phyloP scores from a whole-genome alignment of 306 rosid genomes.

The Potentilla sterilis region DNA sequence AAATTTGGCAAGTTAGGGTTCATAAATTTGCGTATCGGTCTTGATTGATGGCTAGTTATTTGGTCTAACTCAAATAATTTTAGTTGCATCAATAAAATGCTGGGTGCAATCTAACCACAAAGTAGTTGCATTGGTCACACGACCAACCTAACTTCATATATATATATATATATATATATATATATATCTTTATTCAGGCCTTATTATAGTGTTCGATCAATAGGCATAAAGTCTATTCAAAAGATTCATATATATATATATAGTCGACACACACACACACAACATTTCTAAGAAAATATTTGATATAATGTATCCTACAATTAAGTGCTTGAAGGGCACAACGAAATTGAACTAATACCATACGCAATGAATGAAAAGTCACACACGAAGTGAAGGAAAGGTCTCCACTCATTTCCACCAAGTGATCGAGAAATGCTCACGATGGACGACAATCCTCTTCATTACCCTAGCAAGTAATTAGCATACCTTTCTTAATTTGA shows the following conservation, averaged over 20 bases:
- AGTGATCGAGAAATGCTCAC: background rate
- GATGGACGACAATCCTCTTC: too few species aligned
- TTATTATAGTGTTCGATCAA: background rate
- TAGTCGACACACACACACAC: too few species aligned
- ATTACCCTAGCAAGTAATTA: too few species aligned
- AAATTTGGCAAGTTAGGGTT: background rate
- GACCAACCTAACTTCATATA: background rate
- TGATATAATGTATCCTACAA: background rate
- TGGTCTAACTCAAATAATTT: background rate
- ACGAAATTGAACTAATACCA: background rate
- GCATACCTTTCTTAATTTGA: background rate
- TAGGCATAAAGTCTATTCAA: background rate
- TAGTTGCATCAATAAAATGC: background rate
- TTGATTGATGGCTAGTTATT: background rate
- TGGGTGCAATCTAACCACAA: background rate
- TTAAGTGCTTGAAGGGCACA: conserved; percentile 10
- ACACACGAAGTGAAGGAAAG: background rate
- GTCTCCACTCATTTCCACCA: background rate
- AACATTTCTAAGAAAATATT: background rate
- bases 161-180: too few species aligned
- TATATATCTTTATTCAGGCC: background rate
- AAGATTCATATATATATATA: background rate
- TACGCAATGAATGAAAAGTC: background rate
- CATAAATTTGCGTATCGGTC: background rate
- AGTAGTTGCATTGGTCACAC: background rate